Percentiles rank a stretch among this genome's conserved stretches.
Conservation (phyloP, 306 rosid genomes). For the Glycine tomentella region DNA sequence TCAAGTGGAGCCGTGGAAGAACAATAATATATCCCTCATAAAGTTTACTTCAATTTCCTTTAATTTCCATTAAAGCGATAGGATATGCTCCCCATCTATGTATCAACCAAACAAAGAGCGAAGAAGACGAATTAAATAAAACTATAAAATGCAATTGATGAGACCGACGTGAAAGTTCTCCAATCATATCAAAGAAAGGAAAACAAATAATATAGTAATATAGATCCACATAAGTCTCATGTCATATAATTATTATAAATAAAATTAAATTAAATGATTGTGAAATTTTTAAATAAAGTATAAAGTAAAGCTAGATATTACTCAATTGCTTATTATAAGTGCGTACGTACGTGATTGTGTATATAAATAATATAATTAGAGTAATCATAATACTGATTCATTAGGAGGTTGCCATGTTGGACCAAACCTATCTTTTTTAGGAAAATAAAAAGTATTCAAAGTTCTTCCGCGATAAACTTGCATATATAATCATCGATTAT, state of each 20-base stretch:
- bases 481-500: neutral
- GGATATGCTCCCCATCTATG: constrained; percentile 16
- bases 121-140: neutral
- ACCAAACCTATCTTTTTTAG: neutral
- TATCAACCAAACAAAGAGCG: neutral
- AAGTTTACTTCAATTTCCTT: neutral
- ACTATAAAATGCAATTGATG: neutral
- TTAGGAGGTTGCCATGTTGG: neutral
- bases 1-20: constrained; percentile 12
- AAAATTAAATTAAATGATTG: too few species aligned
- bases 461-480: neutral
- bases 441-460: neutral
- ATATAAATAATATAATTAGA: neutral
- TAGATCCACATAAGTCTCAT: neutral
- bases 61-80: neutral
- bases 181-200: neutral
- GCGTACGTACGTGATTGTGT: neutral
- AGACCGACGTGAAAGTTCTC: constrained; percentile 7
- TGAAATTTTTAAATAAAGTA: too few species aligned
- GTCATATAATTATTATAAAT: neutral
- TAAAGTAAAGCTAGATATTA: too few species aligned
- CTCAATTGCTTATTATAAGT: too few species aligned
- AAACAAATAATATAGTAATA: neutral
- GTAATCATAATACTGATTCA: neutral
- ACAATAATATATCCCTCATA: neutral